phyloP scores from a whole-genome alignment of 139 green algal genomes.

The Coccomyxa sp. region DNA sequence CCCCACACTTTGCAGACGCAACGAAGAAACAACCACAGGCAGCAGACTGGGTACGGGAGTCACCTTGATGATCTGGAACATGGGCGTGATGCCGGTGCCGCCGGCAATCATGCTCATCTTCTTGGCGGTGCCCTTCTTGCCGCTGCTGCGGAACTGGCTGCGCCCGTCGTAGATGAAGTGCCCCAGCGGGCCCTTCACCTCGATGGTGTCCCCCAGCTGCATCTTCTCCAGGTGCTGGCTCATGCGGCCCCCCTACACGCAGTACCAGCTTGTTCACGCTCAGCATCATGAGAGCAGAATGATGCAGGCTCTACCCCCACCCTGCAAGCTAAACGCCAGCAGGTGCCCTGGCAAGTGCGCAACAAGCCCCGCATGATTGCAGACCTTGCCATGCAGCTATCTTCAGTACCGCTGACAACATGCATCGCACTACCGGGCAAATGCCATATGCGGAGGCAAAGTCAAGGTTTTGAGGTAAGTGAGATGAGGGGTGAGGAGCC shows the following conservation, averaged over 20 bases:
- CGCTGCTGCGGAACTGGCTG: constrained; percentile 46
- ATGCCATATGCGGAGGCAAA: no score
- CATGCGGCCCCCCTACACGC: constrained; percentile 38
- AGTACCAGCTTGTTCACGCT: no score
- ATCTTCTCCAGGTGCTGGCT: constrained; percentile 71
- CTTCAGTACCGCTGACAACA: no score
- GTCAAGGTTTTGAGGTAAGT: not conserved
- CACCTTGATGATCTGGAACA: constrained; percentile 41
- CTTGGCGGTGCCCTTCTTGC: not conserved
- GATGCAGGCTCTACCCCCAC: no score
- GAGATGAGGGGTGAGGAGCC: constrained; percentile 40
- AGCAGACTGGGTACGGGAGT: constrained; percentile 16
- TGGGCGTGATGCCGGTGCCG: constrained; percentile 84
- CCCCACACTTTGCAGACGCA: not conserved
- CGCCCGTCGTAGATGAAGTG: constrained; percentile 83
- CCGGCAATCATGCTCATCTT: constrained; percentile 89
- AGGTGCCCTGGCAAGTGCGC: not conserved
- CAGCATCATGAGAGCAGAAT: no score
- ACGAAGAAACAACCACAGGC: not conserved
- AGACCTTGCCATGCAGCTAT: no score
- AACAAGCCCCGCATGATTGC: no score
- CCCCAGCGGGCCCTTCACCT: constrained; percentile 90
- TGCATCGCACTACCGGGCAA: no score
- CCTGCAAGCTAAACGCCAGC: no score
- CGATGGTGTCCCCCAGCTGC: constrained; percentile 81